These are phyloP conservation scores for Backusella parvicylindrica DNA, from an alignment of 192 early-diverging fungal species.

Conservation along the genomic window DNA sequence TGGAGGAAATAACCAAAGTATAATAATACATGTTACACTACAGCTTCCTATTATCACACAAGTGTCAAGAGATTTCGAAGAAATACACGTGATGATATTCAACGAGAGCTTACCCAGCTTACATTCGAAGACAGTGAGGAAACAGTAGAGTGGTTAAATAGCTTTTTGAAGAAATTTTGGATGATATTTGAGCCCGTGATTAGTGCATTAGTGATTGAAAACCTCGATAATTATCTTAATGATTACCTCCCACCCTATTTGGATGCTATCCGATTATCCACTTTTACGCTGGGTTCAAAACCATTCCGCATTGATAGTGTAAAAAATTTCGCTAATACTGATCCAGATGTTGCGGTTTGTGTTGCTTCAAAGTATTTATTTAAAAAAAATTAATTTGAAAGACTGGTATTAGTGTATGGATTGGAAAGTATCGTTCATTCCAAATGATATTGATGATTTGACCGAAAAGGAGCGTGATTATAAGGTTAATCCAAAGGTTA, in stretches of 20 bases:
- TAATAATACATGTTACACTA: not conserved
- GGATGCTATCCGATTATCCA: constrained; percentile 56
- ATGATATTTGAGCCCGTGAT: constrained; percentile 76
- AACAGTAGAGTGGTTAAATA: constrained; percentile 77
- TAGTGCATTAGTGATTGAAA: constrained; percentile 57
- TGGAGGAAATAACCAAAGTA: not conserved
- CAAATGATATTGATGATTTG: constrained; percentile 61
- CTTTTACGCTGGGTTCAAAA: constrained; percentile 65
- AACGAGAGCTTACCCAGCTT: constrained; percentile 44
- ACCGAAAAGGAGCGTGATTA: constrained; percentile 45
- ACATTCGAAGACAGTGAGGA: constrained; percentile 50
- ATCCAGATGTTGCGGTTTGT: constrained; percentile 49
- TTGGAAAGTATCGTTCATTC: constrained; percentile 72
- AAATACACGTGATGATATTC: constrained; percentile 52
- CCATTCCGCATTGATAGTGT: constrained; percentile 57
- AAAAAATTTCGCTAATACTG: constrained; percentile 54
- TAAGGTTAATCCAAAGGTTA: constrained; percentile 69
- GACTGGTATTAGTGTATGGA: constrained; percentile 54
- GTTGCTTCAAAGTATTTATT: not conserved
- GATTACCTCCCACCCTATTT: constrained; percentile 62
- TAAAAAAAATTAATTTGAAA: not conserved
- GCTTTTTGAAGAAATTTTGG: constrained; percentile 72
- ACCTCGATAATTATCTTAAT: constrained; percentile 60
- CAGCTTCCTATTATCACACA: constrained; percentile 55
- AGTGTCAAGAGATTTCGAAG: constrained; percentile 50